Base-by-base conservation (phyloP, 2,329 filamentous ascomycete genomes). In the Fusarium falciforme region DNA sequence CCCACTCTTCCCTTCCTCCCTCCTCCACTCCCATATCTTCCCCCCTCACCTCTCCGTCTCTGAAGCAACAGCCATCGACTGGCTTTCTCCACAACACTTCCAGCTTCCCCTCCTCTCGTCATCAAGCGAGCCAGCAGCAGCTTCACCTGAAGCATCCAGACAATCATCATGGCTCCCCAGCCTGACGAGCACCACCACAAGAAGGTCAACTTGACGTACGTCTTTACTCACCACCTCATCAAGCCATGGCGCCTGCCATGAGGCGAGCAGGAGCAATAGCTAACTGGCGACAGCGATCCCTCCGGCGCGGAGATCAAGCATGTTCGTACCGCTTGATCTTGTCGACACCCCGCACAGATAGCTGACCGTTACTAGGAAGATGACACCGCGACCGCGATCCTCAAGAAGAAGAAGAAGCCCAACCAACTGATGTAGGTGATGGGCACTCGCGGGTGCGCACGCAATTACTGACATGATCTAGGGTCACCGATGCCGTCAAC, bases 341-440 rank as follows among this genome's bases (percentile, higher is more conserved):
- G 33, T 38, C 64, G 42, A 54, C 58, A 61, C 61, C 65, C 64
- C 64, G 67, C 40, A 75, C 68, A 77, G 71, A 76, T 59, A 78
- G 79, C 82, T 84, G 78, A 87, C 81, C 68, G 55, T 35, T 52
- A 74, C 68, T 80, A 97, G 92, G 92, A 94, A 80, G 94, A 98
- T 84, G 96, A 98, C 82, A 94, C 93, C 72, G 91, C 96, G 62
- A 99, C 96, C 54, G 96, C 96, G 78, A 99, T 99, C 80, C 91
- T 99, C 81, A 98, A 98, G 89, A 98, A 98, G 91, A 99, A 99
- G 93, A 99, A 99, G 95, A 99, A 99, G 94, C 95, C 95, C 80
- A 99, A 99, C 87, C 97, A 96, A 82, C 87, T 99, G 84, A 97
- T 99, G 95, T 97, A 89, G 84, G 92, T 84, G 78, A 8, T 42